Evolutionary conservation across 1,139 yeast genomes (phyloP).

Genomic region (Candida sanyaensis): DNA sequence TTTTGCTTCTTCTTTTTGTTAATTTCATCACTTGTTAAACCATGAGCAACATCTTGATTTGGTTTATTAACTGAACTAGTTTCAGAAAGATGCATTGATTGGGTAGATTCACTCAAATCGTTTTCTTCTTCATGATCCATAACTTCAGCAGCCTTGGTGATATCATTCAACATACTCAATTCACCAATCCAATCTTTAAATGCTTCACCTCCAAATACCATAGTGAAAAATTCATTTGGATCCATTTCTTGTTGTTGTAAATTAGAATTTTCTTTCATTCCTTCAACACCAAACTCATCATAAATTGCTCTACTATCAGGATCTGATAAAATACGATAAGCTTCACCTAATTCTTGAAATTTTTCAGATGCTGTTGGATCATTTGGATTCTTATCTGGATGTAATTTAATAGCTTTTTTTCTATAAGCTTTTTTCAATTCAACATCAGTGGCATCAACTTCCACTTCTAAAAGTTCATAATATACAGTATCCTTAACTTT

Average conservation of each 20-base stretch:
- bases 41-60: background rate
- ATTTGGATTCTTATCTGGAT: slow-evolving; percentile 89
- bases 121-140: slow-evolving; percentile 28
- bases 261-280: slow-evolving; percentile 31
- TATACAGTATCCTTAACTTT: slow-evolving; percentile 93
- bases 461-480: slow-evolving; percentile 83
- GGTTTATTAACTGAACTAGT: background rate
- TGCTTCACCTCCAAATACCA: slow-evolving; percentile 83
- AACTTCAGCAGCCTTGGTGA: slow-evolving; percentile 70
- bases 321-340: slow-evolving; percentile 45
- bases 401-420: slow-evolving; percentile 86
- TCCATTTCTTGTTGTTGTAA: slow-evolving; percentile 31
- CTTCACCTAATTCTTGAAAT: slow-evolving; percentile 80
- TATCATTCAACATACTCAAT: slow-evolving; percentile 78
- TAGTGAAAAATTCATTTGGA: slow-evolving; percentile 61
- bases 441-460: slow-evolving; percentile 71
- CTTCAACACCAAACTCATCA: slow-evolving; percentile 47
- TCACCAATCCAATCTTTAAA: slow-evolving; percentile 80
- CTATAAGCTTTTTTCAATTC: slow-evolving; percentile 96
- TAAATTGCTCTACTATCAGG: slow-evolving; percentile 37
- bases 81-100: slow-evolving; percentile 4
- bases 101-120: slow-evolving; percentile 1
- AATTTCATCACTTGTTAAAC: slow-evolving; percentile 20
- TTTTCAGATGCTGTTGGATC: slow-evolving; percentile 88
- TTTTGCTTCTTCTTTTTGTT: slow-evolving; percentile 38